A percentile compares a stretch with the other conserved stretches of the same genome.
These are phyloP conservation scores for Candida andamanensis DNA, from an alignment of 805 yeast species.

Conservation along the genomic window DNA sequence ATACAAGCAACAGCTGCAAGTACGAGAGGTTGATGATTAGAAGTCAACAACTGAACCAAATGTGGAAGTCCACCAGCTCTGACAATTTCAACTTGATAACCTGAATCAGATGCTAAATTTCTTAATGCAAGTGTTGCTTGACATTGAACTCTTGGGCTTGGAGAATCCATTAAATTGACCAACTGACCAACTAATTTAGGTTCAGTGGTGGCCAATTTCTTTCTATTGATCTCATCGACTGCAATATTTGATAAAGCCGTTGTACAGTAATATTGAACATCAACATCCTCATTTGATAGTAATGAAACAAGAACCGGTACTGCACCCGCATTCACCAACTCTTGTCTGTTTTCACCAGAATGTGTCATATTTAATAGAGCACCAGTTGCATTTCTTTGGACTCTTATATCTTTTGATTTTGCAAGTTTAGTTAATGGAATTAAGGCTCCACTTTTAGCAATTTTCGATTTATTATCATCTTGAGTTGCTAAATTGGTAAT, in stretches of 20 bases:
- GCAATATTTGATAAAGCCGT: slow-evolving; percentile 97
- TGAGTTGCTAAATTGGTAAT: slow-evolving; percentile 96
- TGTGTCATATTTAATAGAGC: slow-evolving; percentile 98
- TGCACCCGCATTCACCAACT: slow-evolving; percentile 95
- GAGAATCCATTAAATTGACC: slow-evolving; percentile 87
- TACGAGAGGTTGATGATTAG: slow-evolving; percentile 85
- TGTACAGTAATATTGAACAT: slow-evolving; percentile 97
- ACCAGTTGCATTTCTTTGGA: slow-evolving; percentile 98
- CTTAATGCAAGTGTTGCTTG: slow-evolving; percentile 96
- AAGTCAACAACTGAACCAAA: slow-evolving; percentile 81
- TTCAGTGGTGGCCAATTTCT: slow-evolving; percentile 83
- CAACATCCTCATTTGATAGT: slow-evolving; percentile 83
- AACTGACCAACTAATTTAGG: slow-evolving; percentile 85
- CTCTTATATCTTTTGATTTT: slow-evolving; percentile 89
- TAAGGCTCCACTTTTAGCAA: slow-evolving; percentile 94
- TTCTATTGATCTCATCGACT: slow-evolving; percentile 88
- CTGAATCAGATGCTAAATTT: slow-evolving; percentile 92
- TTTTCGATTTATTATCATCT: slow-evolving; percentile 93
- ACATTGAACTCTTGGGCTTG: slow-evolving; percentile 93
- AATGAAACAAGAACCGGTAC: slow-evolving; percentile 92
- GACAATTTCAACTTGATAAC: slow-evolving; percentile 93
- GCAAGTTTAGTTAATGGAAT: slow-evolving; percentile 93
- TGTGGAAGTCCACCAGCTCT: slow-evolving; percentile 94
- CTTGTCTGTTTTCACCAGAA: slow-evolving; percentile 92
- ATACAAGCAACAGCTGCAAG: slow-evolving; percentile 98